Percentiles rank a stretch among this genome's conserved stretches.
Evolutionary conservation across 2,329 filamentous ascomycete genomes (phyloP).

Genomic region (Penicillium sp.): DNA sequence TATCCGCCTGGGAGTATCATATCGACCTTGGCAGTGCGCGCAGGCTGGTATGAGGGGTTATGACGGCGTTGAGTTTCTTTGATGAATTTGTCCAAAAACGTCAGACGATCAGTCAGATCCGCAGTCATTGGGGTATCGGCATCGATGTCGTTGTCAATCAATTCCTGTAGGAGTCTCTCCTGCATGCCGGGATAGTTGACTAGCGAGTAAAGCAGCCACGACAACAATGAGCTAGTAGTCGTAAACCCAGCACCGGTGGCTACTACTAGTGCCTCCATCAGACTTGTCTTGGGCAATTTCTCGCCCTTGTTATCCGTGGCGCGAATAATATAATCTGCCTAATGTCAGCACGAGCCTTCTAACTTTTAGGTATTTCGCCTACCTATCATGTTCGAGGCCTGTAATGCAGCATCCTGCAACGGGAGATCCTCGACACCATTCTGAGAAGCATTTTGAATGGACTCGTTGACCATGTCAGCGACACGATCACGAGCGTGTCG

Average conservation of each 20-base stretch:
- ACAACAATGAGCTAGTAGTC: slow-evolving; percentile 57
- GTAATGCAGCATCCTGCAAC: slow-evolving; percentile 19
- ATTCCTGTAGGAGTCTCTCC: slow-evolving; percentile 57
- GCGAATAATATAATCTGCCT: slow-evolving; percentile 51
- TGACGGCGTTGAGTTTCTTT: slow-evolving; percentile 62
- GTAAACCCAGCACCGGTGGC: slow-evolving; percentile 60
- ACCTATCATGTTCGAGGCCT: slow-evolving; percentile 22
- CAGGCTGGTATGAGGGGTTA: slow-evolving; percentile 62
- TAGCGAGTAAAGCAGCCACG: slow-evolving; percentile 57
- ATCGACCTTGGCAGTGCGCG: slow-evolving; percentile 55
- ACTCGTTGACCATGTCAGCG: slow-evolving; percentile 19
- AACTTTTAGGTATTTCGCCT: not conserved
- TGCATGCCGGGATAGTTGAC: slow-evolving; percentile 56
- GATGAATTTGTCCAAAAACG: slow-evolving; percentile 48
- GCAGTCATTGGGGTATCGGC: slow-evolving; percentile 47
- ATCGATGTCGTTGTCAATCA: slow-evolving; percentile 50
- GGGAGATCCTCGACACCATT: slow-evolving; percentile 20
- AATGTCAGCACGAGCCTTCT: not conserved
- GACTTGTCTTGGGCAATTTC: slow-evolving; percentile 18
- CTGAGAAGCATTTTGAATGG: slow-evolving; percentile 15
- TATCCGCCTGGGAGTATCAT: slow-evolving; percentile 61
- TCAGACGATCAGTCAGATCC: slow-evolving; percentile 49
- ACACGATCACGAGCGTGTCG: slow-evolving; percentile 19
- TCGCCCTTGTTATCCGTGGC: slow-evolving; percentile 34
- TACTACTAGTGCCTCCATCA: slow-evolving; percentile 48